Percentiles rank a stretch among this genome's conserved stretches.
phyloP scores from a whole-genome alignment of 2,329 filamentous ascomycete genomes.

The Fonsecaea multimorphosa region DNA sequence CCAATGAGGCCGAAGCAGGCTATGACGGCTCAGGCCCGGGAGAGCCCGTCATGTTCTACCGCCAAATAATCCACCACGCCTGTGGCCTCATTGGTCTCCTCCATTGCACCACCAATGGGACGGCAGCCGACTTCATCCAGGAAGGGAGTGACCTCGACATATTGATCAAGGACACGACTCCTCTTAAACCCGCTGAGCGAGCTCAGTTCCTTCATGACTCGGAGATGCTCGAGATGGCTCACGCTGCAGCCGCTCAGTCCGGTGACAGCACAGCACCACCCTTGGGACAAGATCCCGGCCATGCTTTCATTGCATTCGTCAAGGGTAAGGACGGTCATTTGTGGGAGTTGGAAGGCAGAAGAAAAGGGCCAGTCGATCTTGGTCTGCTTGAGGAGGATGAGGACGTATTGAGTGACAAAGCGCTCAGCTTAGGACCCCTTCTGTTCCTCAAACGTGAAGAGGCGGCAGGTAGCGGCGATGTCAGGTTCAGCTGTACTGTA shows the following conservation, averaged over 20 bases:
- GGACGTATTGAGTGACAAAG: conserved; percentile 43
- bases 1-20: conserved; percentile 51
- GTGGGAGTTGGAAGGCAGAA: conserved; percentile 46
- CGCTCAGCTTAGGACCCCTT: conserved; percentile 41
- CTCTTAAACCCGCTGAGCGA: conserved; percentile 53
- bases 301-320: conserved; percentile 46
- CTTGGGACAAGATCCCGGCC: conserved; percentile 36
- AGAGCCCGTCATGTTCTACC: conserved; percentile 65
- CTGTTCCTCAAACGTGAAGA: conserved; percentile 40
- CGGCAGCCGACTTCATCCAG: conserved; percentile 50
- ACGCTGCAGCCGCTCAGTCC: conserved; percentile 37
- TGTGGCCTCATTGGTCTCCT: conserved; percentile 65
- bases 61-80: conserved; percentile 64
- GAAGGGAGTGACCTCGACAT: conserved; percentile 53
- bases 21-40: conserved; percentile 56
- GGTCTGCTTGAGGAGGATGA: conserved; percentile 42
- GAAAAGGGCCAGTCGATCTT: conserved; percentile 44
- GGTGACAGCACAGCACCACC: conserved; percentile 40
- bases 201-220: conserved; percentile 60
- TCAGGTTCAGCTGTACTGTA: conserved; percentile 36
- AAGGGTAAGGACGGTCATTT: conserved; percentile 44
- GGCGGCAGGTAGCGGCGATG: conserved; percentile 25
- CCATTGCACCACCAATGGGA: conserved; percentile 60
- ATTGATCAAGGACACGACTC: conserved; percentile 53
- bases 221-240: conserved; percentile 40